Base-by-base conservation (phyloP, 1,284 basidiomycete genomes). In the Fomes fomentarius region DNA sequence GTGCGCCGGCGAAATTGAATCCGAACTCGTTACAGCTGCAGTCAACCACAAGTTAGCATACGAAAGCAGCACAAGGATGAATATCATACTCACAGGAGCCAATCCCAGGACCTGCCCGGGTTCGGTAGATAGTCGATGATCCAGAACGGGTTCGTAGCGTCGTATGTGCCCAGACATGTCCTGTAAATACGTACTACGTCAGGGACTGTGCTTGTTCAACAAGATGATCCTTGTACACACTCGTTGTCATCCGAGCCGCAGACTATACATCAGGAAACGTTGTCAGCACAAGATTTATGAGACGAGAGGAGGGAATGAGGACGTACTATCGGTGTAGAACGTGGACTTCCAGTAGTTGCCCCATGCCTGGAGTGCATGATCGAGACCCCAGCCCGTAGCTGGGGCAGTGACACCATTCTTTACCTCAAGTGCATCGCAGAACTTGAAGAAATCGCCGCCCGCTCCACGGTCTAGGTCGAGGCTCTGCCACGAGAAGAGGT, bases 341-440 rank as follows among this genome's bases (percentile, higher is more conserved):
- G 65, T 69, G 14, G 70, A 70, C 41, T 71, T 77, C 74, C 78
- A 86, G 59, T 76, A 86, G 5, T 72, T 66, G 12, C 80, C 81
- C 85, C 85, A 89, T 0, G 86, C 78, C 15, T 66, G 38, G 12
- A 89, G 69, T 3, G 87, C 84, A 54, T 85, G 73, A 1, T 83
- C 74, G 8, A 87, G 71, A 15, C 88, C 87, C 80, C 84, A 88
- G 12, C 88, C 85, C 0, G 61, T 63, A 0, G 73, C 69, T 10
- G 79, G 74, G 1, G 87, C 85, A 46, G 58, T 78, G 3, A 76
- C 71, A 2, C 84, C 84, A 52, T 85, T 63, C 66, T 83, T 83
- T n/a, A 87, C 83, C 68, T 90, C 87, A 1, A 90, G 70, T 0
- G 85, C 84, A 60, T 90, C 86, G 54, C 88, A 90, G 68, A 89